Conservation (phyloP, 192 early-diverging fungal species). For the Funneliformis geosporum region DNA sequence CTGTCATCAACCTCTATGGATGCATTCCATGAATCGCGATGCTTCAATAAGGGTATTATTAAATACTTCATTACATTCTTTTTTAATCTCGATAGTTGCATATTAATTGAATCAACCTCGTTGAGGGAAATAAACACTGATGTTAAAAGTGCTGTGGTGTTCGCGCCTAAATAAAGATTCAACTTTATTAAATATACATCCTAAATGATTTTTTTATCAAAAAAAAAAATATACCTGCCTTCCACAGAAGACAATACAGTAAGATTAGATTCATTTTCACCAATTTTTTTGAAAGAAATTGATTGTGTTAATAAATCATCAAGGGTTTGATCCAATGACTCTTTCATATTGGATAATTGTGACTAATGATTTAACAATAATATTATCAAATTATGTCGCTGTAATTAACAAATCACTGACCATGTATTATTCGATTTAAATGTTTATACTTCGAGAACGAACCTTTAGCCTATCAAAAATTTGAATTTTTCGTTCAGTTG, state of each 20-base stretch:
- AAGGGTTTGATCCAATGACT: slow-evolving; percentile 24
- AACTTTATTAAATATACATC: not conserved
- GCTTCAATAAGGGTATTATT: slow-evolving; percentile 21
- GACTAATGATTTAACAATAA: not conserved
- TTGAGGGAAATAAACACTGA: slow-evolving; percentile 25
- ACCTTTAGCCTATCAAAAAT: slow-evolving; percentile 34
- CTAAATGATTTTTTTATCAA: not conserved
- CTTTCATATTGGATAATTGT: slow-evolving; percentile 29
- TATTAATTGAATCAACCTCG: slow-evolving; percentile 20
- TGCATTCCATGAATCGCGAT: slow-evolving; percentile 17
- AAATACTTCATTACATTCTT: slow-evolving; percentile 32
- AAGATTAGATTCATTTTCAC: not conserved
- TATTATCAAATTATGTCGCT: too few relatives aligned
- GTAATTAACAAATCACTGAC: not conserved
- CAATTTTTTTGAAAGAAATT: slow-evolving; percentile 27
- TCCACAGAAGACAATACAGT: slow-evolving; percentile 18
- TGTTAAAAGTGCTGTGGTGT: slow-evolving; percentile 15
- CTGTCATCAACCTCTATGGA: slow-evolving; percentile 18
- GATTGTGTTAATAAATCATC: slow-evolving; percentile 24
- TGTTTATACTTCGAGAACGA: not conserved
- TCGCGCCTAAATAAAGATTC: not conserved
- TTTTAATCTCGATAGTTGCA: slow-evolving; percentile 30
- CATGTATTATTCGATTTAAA: too few relatives aligned
- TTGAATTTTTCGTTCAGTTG: slow-evolving; percentile 20
- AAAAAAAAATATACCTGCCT: not conserved